Evolutionary conservation across 306 rosid species (phyloP), one percentile per base, ranked within the genome.

Genomic region (Cyamopsis tetragonoloba): DNA sequence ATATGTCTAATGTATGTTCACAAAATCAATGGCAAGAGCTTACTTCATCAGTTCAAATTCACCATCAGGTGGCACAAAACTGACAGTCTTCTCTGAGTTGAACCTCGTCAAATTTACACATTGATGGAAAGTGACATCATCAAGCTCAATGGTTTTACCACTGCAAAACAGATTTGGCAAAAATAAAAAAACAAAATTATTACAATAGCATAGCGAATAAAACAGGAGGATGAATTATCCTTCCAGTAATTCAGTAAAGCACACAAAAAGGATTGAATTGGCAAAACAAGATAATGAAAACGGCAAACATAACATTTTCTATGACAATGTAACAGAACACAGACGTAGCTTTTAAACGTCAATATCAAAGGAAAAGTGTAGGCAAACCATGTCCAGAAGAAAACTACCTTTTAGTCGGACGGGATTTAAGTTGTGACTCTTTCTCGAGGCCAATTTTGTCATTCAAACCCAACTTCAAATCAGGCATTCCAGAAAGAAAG

Each of bases 401-500:
- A 74, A 62, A 38, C 55, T 61, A 91, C 98, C 98, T 89, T 81
- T 92, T 92, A 22, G 92, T 43, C 10, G 96, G 98, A 73, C 95
- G 91, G 62, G 96, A 73, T 81, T 89, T 89, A 60, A 89, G 67
- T 77, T 89, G 85, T 5, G 98, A 87, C 79, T 91, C 96, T 83
- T 91, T 91, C 86, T 91, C 98, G n/a, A 91, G 96, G 68, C 98
- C 96, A 82, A 92, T 87, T 80, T 89, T 92, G 72, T 92, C 98
- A 79, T 92, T 89, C 62, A 92, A 79, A 72, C 98, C 96, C 89
- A 92, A 85, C 89, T 92, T 92, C 71, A 89, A 82, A 77, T 89
- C 92, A 71, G 98, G 98, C 98, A 92, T 92, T 75, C 96, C 98
- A 77, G 96, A 92, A 31, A 89, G 96, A 65, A 92, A 89, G 86